Conservation (phyloP, 1,284 basidiomycete genomes). For the Anthracocystis walkeri region DNA sequence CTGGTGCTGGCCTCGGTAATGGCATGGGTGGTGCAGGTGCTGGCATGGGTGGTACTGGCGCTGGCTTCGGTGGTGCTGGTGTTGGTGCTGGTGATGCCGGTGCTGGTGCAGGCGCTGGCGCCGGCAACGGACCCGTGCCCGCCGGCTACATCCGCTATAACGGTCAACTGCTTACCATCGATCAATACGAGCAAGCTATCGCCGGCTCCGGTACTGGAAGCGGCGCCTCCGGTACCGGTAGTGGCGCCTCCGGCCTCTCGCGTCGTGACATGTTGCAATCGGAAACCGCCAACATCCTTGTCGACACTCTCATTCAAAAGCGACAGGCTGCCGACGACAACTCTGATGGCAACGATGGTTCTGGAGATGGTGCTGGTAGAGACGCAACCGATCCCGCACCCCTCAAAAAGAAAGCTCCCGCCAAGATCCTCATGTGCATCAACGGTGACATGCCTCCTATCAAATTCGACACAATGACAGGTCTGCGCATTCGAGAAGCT, state of each 20-base stretch:
- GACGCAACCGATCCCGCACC: not conserved
- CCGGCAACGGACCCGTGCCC: conserved; percentile 6
- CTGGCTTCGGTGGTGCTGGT: conserved; percentile 1
- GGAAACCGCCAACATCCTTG: not conserved
- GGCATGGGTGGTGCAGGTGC: conserved; percentile 15
- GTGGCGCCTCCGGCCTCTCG: not conserved
- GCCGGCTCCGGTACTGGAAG: not conserved
- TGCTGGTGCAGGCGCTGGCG: not conserved
- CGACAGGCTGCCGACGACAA: conserved; percentile 8
- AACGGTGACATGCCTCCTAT: conserved; percentile 41
- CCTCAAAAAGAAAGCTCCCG: not conserved
- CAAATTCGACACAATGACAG: conserved; percentile 48
- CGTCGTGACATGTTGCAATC: conserved; percentile 6
- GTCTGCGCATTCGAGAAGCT: conserved; percentile 36
- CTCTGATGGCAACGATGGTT: not conserved
- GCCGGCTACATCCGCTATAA: conserved; percentile 36
- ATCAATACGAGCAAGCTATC: conserved; percentile 30
- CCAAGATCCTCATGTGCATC: conserved; percentile 46
- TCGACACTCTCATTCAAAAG: conserved; percentile 15
- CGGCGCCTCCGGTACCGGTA: not conserved
- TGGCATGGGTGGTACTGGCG: not conserved
- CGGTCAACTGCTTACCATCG: conserved; percentile 34
- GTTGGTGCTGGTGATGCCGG: conserved; percentile 2
- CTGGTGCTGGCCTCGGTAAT: not conserved
- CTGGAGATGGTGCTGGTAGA: not conserved